Conservation (phyloP, 345 rosid species). For the Corchorus capsularis region DNA sequence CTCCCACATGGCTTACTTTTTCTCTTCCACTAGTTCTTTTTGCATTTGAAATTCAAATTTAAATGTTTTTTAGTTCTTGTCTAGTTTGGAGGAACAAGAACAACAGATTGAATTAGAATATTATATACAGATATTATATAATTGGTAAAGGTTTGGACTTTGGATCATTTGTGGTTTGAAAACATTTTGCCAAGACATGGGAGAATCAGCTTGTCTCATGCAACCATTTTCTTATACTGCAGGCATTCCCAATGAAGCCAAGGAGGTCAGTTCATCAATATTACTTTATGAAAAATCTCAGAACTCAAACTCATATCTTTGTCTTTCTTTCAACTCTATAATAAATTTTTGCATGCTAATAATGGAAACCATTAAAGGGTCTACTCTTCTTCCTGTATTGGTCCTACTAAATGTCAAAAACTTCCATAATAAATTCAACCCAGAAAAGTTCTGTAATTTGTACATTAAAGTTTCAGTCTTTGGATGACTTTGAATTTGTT, state of each 20-base stretch:
- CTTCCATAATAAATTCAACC: neutral
- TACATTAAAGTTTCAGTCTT: neutral
- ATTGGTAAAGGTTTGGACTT: conserved; percentile 22
- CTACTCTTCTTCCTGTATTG: conserved; percentile 2
- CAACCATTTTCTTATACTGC: conserved; percentile 80
- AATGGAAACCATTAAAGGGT: neutral
- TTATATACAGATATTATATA: neutral
- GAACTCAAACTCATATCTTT: neutral
- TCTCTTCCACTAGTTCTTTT: conserved; percentile 16
- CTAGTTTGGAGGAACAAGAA: neutral
- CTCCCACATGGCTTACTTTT: conserved; percentile 12
- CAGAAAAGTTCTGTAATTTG: neutral
- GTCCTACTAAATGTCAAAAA: neutral
- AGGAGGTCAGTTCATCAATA: conserved; percentile 49
- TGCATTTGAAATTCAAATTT: conserved; percentile 47
- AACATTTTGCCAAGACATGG: conserved; percentile 45
- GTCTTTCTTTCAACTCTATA: conserved; percentile 15
- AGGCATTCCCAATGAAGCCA: conserved; percentile 55
- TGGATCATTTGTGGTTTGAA: conserved; percentile 26
- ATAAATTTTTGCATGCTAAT: neutral
- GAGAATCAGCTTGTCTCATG: conserved; percentile 81
- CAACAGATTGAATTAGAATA: neutral
- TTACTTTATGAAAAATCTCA: neutral
- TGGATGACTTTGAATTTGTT: neutral
- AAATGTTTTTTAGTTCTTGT: neutral